These are phyloP conservation scores for Botrytis hyacinthi DNA, from an alignment of 2,329 filamentous ascomycete species.

Conservation along the genomic window DNA sequence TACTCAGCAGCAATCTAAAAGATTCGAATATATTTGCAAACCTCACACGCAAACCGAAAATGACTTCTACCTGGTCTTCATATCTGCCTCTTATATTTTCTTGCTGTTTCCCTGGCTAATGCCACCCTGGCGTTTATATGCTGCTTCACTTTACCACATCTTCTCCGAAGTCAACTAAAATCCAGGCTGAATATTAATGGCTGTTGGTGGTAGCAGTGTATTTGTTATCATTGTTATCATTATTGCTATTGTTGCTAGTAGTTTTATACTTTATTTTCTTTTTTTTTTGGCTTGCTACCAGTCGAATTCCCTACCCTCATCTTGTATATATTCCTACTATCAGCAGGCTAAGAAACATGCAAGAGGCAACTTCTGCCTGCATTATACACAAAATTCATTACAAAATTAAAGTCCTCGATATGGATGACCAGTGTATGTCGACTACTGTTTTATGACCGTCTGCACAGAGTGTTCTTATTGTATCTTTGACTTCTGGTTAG, in stretches of 20 bases:
- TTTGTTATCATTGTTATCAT: not conserved
- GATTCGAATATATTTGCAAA: not conserved
- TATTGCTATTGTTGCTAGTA: not conserved
- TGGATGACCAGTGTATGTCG: not conserved
- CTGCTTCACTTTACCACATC: not conserved
- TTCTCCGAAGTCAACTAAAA: not conserved
- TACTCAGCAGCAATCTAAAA: not conserved
- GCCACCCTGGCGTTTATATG: not conserved
- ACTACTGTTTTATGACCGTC: not conserved
- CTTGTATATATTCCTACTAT: not conserved
- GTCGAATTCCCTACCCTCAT: not conserved
- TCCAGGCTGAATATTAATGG: not conserved
- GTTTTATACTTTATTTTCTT: not conserved
- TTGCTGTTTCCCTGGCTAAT: not conserved
- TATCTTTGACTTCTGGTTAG: not conserved
- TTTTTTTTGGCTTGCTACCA: not conserved
- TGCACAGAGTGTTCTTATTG: fast-evolving
- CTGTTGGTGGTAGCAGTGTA: fast-evolving
- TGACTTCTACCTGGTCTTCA: not conserved
- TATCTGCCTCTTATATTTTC: not conserved
- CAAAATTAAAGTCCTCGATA: not conserved
- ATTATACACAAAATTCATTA: not conserved
- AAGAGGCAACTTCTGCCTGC: fast-evolving
- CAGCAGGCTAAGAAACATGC: too few species aligned
- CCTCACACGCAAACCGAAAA: not conserved